phyloP scores from a whole-genome alignment of 2,329 filamentous ascomycete genomes.

The Atkinsonella texensis region DNA sequence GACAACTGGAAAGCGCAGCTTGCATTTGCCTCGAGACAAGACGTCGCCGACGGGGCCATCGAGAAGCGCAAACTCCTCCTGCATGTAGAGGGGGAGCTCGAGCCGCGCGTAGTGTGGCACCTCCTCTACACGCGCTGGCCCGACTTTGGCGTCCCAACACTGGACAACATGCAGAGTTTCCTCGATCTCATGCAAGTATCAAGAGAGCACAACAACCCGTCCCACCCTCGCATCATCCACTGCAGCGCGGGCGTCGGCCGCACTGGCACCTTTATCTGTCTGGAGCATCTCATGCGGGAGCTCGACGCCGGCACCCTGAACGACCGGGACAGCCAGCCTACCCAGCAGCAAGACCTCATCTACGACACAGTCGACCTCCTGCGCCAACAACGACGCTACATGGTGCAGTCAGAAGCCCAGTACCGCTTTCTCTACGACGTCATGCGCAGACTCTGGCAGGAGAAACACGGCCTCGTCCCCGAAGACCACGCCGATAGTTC shows the following conservation, averaged over 20 bases:
- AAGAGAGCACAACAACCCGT: conserved; percentile 39
- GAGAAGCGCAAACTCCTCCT: conserved; percentile 65
- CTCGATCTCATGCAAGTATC: conserved; percentile 59
- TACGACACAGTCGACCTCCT: conserved; percentile 69
- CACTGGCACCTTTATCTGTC: conserved; percentile 87
- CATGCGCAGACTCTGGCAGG: conserved; percentile 60
- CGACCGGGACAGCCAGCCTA: conserved; percentile 22
- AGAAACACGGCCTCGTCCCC: conserved; percentile 40
- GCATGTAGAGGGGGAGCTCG: conserved; percentile 32
- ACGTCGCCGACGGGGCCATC: conserved; percentile 42
- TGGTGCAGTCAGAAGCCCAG: conserved; percentile 86
- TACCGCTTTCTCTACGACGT: conserved; percentile 84
- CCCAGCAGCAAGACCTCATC: conserved; percentile 57
- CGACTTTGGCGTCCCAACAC: conserved; percentile 71
- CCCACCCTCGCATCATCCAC: conserved; percentile 64
- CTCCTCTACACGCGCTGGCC: conserved; percentile 82
- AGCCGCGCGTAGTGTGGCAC: conserved; percentile 60
- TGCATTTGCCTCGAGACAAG: conserved; percentile 51
- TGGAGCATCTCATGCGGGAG: conserved; percentile 84
- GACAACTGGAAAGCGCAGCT: conserved; percentile 59
- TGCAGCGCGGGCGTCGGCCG: conserved; percentile 90
- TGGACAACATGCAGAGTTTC: conserved; percentile 55
- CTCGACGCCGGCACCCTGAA: conserved; percentile 59
- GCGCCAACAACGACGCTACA: conserved; percentile 78
- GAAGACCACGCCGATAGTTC: conserved; percentile 19